Base-by-base conservation (phyloP, 306 rosid genomes). In the Luffa aegyptiaca region DNA sequence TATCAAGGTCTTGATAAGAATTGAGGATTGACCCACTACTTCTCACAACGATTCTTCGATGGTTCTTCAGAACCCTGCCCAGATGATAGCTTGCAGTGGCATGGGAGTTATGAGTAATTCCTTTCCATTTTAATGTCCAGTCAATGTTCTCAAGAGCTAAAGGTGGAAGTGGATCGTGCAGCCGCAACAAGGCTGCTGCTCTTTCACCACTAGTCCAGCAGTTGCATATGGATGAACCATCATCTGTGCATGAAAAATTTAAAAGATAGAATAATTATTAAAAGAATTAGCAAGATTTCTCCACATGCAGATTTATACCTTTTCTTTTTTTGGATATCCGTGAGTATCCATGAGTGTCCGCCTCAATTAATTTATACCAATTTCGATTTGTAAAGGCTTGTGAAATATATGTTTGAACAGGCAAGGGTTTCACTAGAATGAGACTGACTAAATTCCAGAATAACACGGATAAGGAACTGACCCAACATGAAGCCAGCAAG, bases 151-250 rank as follows among this genome's bases (percentile, higher is more conserved):
- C 56, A 44, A 57, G 82, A 51, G 80, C 85, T 59, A 70, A 64
- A 77, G n/a, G 49, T 13, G 92, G 88, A 80, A 81, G 86, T 66
- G 85, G 80, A 82, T 91, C 93, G 74, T 84, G 83, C 72, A 95
- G 82, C 89, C 93, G 87, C 81, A 92, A 86, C 77, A 95, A 86
- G 79, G 90, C 84, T 79, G 92, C 90, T 5, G 97, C 97, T 84
- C 88, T 89, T 80, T 92, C 93, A 83, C 87, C 92, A 70, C 85
- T 84, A 76, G 95, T 89, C 98, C 98, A 95, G 87, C 98, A 92
- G 85, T 83, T 85, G 80, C 97, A 90, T 21, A 84, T 82, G 49
- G 97, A 90, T 44, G 97, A 91, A 46, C 98, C 98, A 79, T 95
- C 98, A 81, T 95, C 98, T 92, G 80, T 84, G 80, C 41, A 70